Percentiles rank a stretch among this genome's conserved stretches.
phyloP scores from a whole-genome alignment of 2,329 filamentous ascomycete genomes.

The Fusarium sterilihyphosum region DNA sequence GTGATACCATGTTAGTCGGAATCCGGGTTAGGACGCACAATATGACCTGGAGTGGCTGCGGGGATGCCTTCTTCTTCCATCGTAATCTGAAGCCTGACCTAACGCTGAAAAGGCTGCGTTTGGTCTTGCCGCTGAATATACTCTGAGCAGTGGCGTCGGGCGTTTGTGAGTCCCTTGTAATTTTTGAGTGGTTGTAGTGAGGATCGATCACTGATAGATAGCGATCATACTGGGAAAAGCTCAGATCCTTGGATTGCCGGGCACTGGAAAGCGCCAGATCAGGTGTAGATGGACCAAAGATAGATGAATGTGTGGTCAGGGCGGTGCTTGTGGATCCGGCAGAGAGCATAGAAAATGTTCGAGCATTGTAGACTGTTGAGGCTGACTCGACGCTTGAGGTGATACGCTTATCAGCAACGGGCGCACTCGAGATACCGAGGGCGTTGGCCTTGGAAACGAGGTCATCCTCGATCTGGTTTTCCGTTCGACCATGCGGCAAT shows the following conservation, averaged over 20 bases:
- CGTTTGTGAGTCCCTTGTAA: conserved; percentile 47
- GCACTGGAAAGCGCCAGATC: conserved; percentile 39
- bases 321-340: conserved; percentile 53
- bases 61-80: conserved; percentile 50
- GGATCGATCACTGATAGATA: conserved; percentile 59
- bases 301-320: conserved; percentile 56
- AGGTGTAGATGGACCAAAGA: conserved; percentile 44
- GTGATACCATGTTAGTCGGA: conserved; percentile 12
- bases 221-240: conserved; percentile 62
- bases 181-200: conserved; percentile 55
- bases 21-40: conserved; percentile 41
- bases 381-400: conserved; percentile 55
- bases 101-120: conserved; percentile 57
- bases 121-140: conserved; percentile 57
- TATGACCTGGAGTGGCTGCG: conserved; percentile 44
- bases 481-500: conserved; percentile 47
- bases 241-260: conserved; percentile 52
- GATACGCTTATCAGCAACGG: conserved; percentile 48
- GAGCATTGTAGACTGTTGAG: conserved; percentile 54
- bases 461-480: conserved; percentile 53
- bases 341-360: conserved; percentile 57
- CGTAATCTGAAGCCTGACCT: conserved; percentile 58
- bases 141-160: conserved; percentile 50
- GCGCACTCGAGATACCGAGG: conserved; percentile 48
- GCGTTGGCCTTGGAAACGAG: conserved; percentile 49